Percentiles rank a stretch among this genome's conserved stretches.
Evolutionary conservation across 2,329 filamentous ascomycete species (phyloP).

Genomic region (Exophiala sideris): DNA sequence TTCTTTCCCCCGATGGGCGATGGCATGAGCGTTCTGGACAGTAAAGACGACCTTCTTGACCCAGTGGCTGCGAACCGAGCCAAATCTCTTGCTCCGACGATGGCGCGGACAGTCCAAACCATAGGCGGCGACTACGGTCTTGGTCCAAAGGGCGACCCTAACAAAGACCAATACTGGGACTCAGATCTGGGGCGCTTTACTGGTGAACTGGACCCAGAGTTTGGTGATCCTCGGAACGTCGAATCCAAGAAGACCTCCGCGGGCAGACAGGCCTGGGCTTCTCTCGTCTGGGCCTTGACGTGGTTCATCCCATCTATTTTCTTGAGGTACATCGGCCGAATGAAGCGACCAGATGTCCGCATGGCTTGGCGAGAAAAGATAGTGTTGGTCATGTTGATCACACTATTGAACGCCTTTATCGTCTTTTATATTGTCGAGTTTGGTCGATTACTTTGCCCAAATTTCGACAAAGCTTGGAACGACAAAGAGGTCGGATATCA

Average conservation of each 20-base stretch:
- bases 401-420: slow-evolving; percentile 74
- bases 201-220: slow-evolving; percentile 70
- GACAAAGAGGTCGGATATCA: slow-evolving; percentile 66
- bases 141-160: slow-evolving; percentile 77
- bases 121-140: slow-evolving; percentile 81
- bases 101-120: slow-evolving; percentile 56
- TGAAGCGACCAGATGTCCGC: slow-evolving; percentile 95
- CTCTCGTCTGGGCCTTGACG: slow-evolving; percentile 77
- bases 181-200: slow-evolving; percentile 63
- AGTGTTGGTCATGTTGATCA: slow-evolving; percentile 74
- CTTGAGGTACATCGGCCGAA: slow-evolving; percentile 78
- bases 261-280: slow-evolving; percentile 73
- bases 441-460: slow-evolving; percentile 80
- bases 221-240: slow-evolving; percentile 72
- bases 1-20: slow-evolving; percentile 67
- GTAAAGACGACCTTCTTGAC: slow-evolving; percentile 66
- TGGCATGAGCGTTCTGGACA: slow-evolving; percentile 58
- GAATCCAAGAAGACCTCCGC: slow-evolving; percentile 64
- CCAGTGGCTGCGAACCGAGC: slow-evolving; percentile 54
- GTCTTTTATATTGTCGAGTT: slow-evolving; percentile 92
- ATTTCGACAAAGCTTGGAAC: slow-evolving; percentile 86
- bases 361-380: slow-evolving; percentile 98
- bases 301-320: slow-evolving; percentile 91
- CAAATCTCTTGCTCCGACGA: slow-evolving; percentile 56
- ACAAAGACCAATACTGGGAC: slow-evolving; percentile 72